Evolutionary conservation across 352 stramenopile species (phyloP).

Genomic region (Phytophthora syringae): DNA sequence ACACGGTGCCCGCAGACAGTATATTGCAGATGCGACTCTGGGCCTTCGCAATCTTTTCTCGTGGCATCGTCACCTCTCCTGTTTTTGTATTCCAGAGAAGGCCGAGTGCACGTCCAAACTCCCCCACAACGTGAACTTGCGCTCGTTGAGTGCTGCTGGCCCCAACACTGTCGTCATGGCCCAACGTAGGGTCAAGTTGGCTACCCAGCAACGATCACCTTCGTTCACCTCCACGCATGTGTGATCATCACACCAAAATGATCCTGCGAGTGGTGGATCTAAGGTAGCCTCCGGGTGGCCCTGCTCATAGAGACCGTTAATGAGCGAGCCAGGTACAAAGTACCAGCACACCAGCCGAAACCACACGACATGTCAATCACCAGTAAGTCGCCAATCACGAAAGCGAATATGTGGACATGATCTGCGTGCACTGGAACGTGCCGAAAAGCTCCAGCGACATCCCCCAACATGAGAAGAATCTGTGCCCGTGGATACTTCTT

Average conservation of each 20-base stretch:
- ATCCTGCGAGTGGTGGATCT: background rate
- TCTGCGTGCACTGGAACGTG: constrained; percentile 9
- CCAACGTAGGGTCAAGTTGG: background rate
- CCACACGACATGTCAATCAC: constrained; percentile 5
- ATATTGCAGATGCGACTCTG: background rate
- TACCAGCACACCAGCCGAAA: constrained; percentile 11
- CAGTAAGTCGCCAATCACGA: constrained; percentile 1
- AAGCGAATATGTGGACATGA: constrained; percentile 10
- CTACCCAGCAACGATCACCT: background rate
- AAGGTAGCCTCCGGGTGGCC: background rate
- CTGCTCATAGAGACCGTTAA: constrained; percentile 2
- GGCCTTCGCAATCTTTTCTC: constrained; percentile 4
- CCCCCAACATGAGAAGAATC: no score
- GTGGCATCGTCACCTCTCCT: constrained; percentile 1
- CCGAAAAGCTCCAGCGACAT: constrained; percentile 6
- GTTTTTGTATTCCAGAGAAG: background rate
- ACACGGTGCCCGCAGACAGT: background rate
- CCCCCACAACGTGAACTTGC: constrained; percentile 7
- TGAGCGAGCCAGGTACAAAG: background rate
- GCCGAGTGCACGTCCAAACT: background rate
- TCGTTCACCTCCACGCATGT: background rate
- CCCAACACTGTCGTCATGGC: constrained; percentile 12
- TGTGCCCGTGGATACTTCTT: no score
- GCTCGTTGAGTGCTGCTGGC: constrained; percentile 2
- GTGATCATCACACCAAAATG: constrained; percentile 3